These are phyloP conservation scores for Martensiomyces pterosporus DNA, from an alignment of 192 early-diverging fungal species.

Conservation along the genomic window DNA sequence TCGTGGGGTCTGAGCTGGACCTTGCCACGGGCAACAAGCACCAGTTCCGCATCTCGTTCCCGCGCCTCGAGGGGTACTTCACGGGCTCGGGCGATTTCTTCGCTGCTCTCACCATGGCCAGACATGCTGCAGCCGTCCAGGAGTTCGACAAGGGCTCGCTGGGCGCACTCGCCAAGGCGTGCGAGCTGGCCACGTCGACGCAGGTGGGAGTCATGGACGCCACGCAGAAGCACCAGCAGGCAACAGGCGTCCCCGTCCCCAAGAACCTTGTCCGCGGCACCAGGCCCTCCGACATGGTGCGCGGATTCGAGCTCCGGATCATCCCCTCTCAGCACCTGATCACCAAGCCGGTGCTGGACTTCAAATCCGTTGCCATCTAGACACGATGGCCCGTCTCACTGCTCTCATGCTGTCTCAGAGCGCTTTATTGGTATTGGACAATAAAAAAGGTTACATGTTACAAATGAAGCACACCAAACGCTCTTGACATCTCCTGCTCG, in stretches of 20 bases:
- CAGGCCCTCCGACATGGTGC: slow-evolving; percentile 42
- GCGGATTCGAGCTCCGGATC: slow-evolving; percentile 65
- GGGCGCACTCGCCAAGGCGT: slow-evolving; percentile 50
- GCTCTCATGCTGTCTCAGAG: no score
- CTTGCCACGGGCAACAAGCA: slow-evolving; percentile 10
- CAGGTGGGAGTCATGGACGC: slow-evolving; percentile 67
- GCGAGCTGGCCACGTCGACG: slow-evolving; percentile 62
- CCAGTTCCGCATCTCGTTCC: slow-evolving; percentile 70
- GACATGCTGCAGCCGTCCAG: slow-evolving; percentile 47
- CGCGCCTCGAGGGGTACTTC: slow-evolving; percentile 70
- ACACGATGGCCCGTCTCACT: no score
- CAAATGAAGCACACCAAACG: no score
- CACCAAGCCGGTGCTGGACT: slow-evolving; percentile 9
- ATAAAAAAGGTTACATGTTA: no score
- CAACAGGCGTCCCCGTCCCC: slow-evolving; percentile 8
- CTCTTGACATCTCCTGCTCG: no score
- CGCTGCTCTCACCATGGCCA: slow-evolving; percentile 66
- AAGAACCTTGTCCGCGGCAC: slow-evolving; percentile 24
- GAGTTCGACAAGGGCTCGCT: slow-evolving; percentile 3
- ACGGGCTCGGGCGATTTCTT: slow-evolving; percentile 94
- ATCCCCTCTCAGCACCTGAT: slow-evolving; percentile 57
- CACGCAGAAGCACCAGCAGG: slow-evolving; percentile 52
- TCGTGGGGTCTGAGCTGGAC: slow-evolving; percentile 49
- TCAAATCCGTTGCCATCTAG: slow-evolving; percentile 9
- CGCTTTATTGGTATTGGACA: no score